Evolutionary conservation across 2,329 filamentous ascomycete species (phyloP).

Genomic region (Pyricularia pennisetigena): DNA sequence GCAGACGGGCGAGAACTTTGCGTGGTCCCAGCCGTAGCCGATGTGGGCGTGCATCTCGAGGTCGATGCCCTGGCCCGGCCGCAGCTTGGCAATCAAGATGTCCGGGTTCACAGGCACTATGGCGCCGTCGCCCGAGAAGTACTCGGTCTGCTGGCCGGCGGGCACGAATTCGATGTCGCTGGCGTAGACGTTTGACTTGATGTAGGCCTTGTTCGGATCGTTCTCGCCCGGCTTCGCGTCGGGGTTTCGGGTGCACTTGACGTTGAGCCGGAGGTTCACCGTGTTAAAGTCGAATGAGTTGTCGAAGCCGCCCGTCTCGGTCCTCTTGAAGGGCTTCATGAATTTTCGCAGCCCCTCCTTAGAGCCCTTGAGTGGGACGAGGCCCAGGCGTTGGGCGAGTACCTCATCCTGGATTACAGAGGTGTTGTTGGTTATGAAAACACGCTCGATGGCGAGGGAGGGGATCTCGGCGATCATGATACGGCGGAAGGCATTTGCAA

Average conservation of each 20-base stretch:
- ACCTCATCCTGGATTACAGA: conserved; percentile 98
- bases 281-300: conserved; percentile 75
- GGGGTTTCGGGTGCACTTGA: conserved; percentile 71
- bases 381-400: conserved; percentile 76
- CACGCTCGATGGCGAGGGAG: conserved; percentile 85
- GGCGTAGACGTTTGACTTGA: conserved; percentile 77
- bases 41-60: conserved; percentile 91
- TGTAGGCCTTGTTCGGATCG: conserved; percentile 77
- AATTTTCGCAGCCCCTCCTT: conserved; percentile 65
- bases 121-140: conserved; percentile 57
- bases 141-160: conserved; percentile 59
- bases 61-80: conserved; percentile 79
- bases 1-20: conserved; percentile 94
- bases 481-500: conserved; percentile 95
- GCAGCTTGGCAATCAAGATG: conserved; percentile 87
- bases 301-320: conserved; percentile 22
- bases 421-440: conserved; percentile 93
- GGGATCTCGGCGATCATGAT: conserved; percentile 93
- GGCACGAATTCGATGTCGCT: conserved; percentile 68
- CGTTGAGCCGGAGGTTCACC: conserved; percentile 64
- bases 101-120: conserved; percentile 80
- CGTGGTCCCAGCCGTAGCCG: conserved; percentile 86
- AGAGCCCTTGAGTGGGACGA: conserved; percentile 79
- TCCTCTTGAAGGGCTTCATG: conserved; percentile 60
- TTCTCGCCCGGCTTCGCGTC: conserved; percentile 62